phyloP scores from a whole-genome alignment of 1,139 yeast species.

The Yamadazyma dushanensis region DNA sequence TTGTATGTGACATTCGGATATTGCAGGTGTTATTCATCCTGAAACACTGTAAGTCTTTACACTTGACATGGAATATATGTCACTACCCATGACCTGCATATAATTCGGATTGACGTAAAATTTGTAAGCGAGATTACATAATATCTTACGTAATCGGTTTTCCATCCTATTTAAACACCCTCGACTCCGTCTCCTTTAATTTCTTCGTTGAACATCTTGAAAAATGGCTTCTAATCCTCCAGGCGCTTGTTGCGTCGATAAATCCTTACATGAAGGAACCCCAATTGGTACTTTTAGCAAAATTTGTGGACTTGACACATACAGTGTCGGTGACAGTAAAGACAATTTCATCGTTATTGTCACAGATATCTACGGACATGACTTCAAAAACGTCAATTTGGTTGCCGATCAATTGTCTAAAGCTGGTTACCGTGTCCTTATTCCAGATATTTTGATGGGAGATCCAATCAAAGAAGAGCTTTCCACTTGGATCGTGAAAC shows the following conservation, averaged over 20 bases:
- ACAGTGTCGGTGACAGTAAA: conserved; percentile 52
- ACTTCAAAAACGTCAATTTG: conserved; percentile 53
- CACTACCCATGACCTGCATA: too few relatives aligned
- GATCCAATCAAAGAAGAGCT: conserved; percentile 39
- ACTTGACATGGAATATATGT: too few relatives aligned
- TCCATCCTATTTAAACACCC: too few relatives aligned
- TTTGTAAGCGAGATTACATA: too few relatives aligned
- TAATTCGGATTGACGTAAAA: too few relatives aligned
- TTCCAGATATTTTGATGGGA: conserved; percentile 71
- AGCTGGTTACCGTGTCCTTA: conserved; percentile 56
- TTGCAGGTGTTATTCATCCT: too few relatives aligned
- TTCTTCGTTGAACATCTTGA: too few relatives aligned
- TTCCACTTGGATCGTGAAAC: conserved; percentile 56
- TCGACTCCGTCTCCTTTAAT: too few relatives aligned
- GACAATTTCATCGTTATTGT: conserved; percentile 56
- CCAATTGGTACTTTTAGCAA: conserved; percentile 44
- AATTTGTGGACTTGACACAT: conserved; percentile 52
- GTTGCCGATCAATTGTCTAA: conserved; percentile 72
- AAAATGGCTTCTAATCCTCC: conserved; percentile 58
- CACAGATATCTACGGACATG: conserved; percentile 70
- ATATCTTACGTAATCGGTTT: too few relatives aligned
- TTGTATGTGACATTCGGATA: too few relatives aligned
- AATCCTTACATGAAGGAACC: conserved; percentile 50
- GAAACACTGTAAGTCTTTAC: too few relatives aligned
- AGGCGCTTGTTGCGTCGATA: conserved; percentile 46